phyloP scores from a whole-genome alignment of 2,329 filamentous ascomycete species.

The Beauveria caledonica region DNA sequence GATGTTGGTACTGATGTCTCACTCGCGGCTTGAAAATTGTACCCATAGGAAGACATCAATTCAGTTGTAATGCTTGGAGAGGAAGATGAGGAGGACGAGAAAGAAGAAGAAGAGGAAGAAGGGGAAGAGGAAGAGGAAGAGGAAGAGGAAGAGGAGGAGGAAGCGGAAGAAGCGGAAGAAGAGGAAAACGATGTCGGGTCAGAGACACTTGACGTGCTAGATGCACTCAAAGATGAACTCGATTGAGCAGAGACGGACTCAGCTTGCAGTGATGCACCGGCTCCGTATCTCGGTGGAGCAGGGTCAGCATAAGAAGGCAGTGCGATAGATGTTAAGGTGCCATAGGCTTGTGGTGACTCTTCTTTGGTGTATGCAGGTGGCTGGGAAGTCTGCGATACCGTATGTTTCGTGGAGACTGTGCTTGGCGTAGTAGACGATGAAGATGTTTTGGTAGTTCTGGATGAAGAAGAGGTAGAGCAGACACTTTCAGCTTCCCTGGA shows the following conservation, averaged over 20 bases:
- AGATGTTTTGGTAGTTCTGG: neutral
- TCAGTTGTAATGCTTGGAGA: neutral
- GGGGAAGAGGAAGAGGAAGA: neutral
- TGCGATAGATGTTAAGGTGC: neutral
- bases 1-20: neutral
- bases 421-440: neutral
- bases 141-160: neutral
- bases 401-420: neutral
- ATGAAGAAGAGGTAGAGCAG: neutral
- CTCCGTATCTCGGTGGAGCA: neutral
- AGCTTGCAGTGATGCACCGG: neutral
- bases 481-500: neutral
- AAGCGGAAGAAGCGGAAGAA: neutral
- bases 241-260: neutral
- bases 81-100: neutral
- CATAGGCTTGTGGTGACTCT: neutral
- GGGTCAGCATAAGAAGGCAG: slow-evolving; percentile 1
- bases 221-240: neutral
- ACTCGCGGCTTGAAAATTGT: neutral
- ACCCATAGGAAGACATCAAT: neutral
- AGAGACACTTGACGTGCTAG: neutral
- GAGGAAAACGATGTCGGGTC: neutral
- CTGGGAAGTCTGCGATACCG: neutral
- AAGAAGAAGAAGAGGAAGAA: neutral
- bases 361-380: neutral